Percentiles rank a stretch among this genome's conserved stretches.
These are phyloP conservation scores for Urochloa ruziziensis DNA, from an alignment of 176 grass and related monocot genomes.

Conservation along the genomic window DNA sequence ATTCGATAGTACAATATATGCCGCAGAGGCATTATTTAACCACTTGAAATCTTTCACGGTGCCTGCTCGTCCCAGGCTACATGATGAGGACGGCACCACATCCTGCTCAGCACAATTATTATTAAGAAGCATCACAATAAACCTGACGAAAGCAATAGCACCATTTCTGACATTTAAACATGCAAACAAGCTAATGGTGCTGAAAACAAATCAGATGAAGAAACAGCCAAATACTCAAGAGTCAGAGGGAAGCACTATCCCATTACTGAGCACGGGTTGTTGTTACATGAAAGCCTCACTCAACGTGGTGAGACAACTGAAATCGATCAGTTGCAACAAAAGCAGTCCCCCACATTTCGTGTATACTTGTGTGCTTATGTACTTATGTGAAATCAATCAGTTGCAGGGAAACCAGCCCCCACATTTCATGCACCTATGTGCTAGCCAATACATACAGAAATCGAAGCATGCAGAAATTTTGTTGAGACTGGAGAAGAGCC, in stretches of 20 bases:
- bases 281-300: neutral
- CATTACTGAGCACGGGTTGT: neutral
- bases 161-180: neutral
- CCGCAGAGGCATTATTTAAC: slow-evolving; percentile 51
- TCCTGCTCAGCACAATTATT: too few relatives aligned
- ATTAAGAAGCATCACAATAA: too few relatives aligned
- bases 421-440: neutral
- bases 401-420: neutral
- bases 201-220: neutral
- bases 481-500: too few relatives aligned
- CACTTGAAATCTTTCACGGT: slow-evolving; percentile 55
- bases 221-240: too few relatives aligned
- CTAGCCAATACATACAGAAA: too few relatives aligned
- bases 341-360: too few relatives aligned
- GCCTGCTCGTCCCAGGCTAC: neutral
- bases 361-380: too few relatives aligned
- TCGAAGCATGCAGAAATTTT: too few relatives aligned
- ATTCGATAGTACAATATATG: slow-evolving; percentile 46
- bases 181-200: neutral
- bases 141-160: neutral
- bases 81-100: neutral
- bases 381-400: too few relatives aligned
- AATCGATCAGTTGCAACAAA: too few relatives aligned
- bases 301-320: neutral
- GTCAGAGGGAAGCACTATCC: too few relatives aligned